These are phyloP conservation scores for Dioszegia hungarica DNA, from an alignment of 768 basidiomycete genomes.

Conservation along the genomic window DNA sequence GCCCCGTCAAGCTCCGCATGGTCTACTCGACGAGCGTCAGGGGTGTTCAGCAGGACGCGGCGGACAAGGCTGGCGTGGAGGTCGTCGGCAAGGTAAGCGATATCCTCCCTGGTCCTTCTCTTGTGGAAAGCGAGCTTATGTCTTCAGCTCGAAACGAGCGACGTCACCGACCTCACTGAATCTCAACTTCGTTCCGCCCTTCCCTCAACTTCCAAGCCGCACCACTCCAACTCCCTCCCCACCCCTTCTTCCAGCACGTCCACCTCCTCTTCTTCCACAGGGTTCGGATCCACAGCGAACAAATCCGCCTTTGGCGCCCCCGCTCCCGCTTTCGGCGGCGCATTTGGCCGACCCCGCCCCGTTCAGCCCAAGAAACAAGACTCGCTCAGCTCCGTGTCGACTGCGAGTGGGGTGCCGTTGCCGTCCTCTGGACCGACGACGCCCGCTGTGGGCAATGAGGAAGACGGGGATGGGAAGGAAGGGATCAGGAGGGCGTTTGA, in stretches of 20 bases:
- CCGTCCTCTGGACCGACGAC: conserved; percentile 28
- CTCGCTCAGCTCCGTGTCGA: background rate
- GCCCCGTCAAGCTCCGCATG: conserved; percentile 82
- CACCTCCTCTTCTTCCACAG: no score
- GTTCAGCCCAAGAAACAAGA: conserved; percentile 4
- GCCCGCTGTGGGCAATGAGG: conserved; percentile 16
- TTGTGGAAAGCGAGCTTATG: conserved; percentile 25
- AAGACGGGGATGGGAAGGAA: conserved; percentile 32
- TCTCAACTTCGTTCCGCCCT: conserved; percentile 61
- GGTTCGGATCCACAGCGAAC: conserved; percentile 7
- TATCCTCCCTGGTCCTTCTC: no score
- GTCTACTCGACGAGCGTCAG: conserved; percentile 71
- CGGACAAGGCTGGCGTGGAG: conserved; percentile 53
- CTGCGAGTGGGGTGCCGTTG: conserved; percentile 27
- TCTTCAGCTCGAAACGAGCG: conserved; percentile 72
- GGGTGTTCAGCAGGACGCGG: conserved; percentile 59
- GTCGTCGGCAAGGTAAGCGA: conserved; percentile 50
- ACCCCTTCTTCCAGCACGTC: conserved; percentile 13
- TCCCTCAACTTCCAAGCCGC: conserved; percentile 18
- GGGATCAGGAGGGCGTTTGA: conserved; percentile 40
- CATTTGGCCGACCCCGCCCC: conserved; percentile 37
- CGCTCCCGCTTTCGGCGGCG: conserved; percentile 15
- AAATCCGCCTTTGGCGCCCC: conserved; percentile 12
- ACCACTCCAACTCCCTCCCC: conserved; percentile 33
- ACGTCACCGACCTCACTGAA: conserved; percentile 67